Base-by-base conservation (phyloP, 352 stramenopile species). In the Phytophthora capsici region DNA sequence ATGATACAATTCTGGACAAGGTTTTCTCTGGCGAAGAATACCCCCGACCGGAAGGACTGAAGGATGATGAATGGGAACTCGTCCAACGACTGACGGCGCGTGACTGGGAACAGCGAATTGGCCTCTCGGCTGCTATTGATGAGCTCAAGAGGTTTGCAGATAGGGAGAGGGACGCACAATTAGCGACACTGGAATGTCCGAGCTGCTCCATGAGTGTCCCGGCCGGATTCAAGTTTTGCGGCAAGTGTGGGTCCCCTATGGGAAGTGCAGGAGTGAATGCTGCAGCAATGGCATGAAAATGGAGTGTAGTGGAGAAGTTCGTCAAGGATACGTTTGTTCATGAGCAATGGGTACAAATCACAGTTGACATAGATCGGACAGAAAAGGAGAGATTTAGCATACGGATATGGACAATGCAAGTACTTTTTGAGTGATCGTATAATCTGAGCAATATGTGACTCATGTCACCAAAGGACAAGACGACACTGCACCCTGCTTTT, bases 1-100 rank as follows among this genome's bases (percentile, higher is more conserved):
- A 73, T 7, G 64, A 78, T 23, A 58, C 54, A 7, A 71, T 80
- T 22, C 30, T 80, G n/a, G 68, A 73, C 14, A 54, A 52, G 2
- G 14, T 73, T 5, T 55, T 54, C 9, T 65, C 49, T 16, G 51
- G 51, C 14, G 58, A 69, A 23, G 26, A n/a, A 12, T 58, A 61
- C 6, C 50, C 63, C 8, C 65, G 64, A 6, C 59, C 65, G 1
- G 46, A 62, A 20, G 47, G 40, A 16, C 32, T 73, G 8, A 20
- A 49, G 10, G 59, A 73, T 36, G 59, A 69, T 13, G 46, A 60
- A 30, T 73, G 65, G 65, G 32, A 12, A 4, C 26, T 73, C 1
- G 32, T 73, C 5, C 32, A 59, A 23, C 16, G 32, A 28, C 12
- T 73, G 38, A 62, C 53, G 16, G 30, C 51, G 1, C 28, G 23